Evolutionary conservation across 2,329 filamentous ascomycete species (phyloP), one percentile per base, ranked within the genome.

Genomic region (Erysiphe pulchra): DNA sequence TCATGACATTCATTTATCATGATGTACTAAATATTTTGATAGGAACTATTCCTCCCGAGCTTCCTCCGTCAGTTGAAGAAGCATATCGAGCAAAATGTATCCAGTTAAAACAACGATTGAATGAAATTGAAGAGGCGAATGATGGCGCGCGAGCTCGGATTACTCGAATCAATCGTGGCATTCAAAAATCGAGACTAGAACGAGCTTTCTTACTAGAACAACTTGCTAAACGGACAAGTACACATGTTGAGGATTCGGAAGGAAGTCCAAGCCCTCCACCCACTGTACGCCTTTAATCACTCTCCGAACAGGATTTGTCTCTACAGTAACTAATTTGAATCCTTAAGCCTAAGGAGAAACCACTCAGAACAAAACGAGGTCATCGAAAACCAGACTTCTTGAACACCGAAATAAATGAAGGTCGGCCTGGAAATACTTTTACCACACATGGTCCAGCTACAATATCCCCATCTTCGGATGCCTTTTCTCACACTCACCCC

Each of bases 81-180:
- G 86, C 87, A 44, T 98, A 95, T 63, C 85, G 90, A 56, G 75
- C 83, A 52, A 95, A 98, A 73, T 95, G 87, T 62, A 84, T 94
- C 59, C 81, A 92, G 55, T 73, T 98, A 18, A 92, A 92, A 64
- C 80, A 83, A 55, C 80, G 90, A 49, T 82, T 90, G 51, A 80
- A 77, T 59, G 86, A 94, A 60, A 83, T 95, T 55, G 86, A 95
- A 60, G 77, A 84, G 49, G 79, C 84, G 57, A 94, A 94, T 60
- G 85, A 93, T 55, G 73, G 80, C 47, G 79, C 83, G 42, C 75
- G 83, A 46, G 66, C 83, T 45, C 80, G 84, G 45, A 80, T 93
- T 51, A 68, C 72, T 37, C 79, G 86, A 42, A 73, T 92, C 50
- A 77, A 81, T 61, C 77, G 86, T 51, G 80, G 83, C 56, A 79